Evolutionary conservation across 2,329 filamentous ascomycete species (phyloP), one percentile per base, ranked within the genome.

Genomic region (Fusarium temperatum): DNA sequence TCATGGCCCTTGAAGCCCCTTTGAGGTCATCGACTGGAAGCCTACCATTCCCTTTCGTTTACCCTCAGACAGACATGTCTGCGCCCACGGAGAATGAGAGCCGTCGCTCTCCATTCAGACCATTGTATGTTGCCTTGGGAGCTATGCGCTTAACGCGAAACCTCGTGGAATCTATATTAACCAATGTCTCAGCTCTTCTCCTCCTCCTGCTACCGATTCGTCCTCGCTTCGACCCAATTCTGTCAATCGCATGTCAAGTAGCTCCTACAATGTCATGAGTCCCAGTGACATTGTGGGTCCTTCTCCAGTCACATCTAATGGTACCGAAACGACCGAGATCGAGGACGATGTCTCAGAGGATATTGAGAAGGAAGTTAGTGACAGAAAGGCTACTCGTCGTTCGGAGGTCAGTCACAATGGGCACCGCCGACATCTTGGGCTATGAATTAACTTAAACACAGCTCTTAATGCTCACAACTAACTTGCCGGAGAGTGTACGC

Each of bases 241-340:
- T 36, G 84, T 85, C 57, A 82, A 86, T 67, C 84, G 85, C 55
- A 79, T 87, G 30, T 82, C 85, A 41, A 87, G 88, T 45, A 86
- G 83, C 38, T 70, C 74, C 45, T 86, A 92, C 85, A 82, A 89
- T 80, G 76, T 90, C 39, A 83, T 89, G 82, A 88, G 90, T 82
- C 87, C 92, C 70, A 91, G 88, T 79, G 91, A 93, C 76, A 89
- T 92, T 74, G 92, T 95, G 60, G 93, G 94, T 45, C 94, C 94
- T 15, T 96, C 94, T 24, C 94, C 94, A 13, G 93, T 96, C 30
- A 95, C 94, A 57, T 96, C 94, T 44, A 95, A 93, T 80, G 93
- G 93, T 67, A 96, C 94, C 30, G 93, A 92, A 78, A 91, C 89
- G 44, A 96, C 94, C 17, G 94, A 96, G 80, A 95, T 96, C 61